These are phyloP conservation scores for Cymbopogon flexuosus DNA, from an alignment of 202 grass and related monocot species.

Conservation along the genomic window DNA sequence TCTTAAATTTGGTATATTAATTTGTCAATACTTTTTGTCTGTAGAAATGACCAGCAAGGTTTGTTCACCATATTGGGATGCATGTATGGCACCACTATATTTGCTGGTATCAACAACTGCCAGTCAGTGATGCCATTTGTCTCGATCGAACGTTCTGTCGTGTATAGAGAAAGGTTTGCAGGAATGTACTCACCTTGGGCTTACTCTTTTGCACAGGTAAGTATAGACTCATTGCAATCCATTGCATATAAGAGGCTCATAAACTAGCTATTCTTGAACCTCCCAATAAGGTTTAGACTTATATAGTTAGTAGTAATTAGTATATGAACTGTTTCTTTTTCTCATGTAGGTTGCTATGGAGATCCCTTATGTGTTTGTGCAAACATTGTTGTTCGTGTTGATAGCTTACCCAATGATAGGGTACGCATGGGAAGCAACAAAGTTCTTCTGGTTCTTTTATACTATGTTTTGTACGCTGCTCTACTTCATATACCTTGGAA, in stretches of 20 bases:
- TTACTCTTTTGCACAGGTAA: constrained; percentile 73
- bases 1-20: neutral
- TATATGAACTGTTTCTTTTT: neutral
- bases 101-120: constrained; percentile 49
- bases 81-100: constrained; percentile 26
- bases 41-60: constrained; percentile 67
- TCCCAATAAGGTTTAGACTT: neutral
- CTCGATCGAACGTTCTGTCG: constrained; percentile 52
- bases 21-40: neutral
- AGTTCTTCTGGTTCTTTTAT: constrained; percentile 60
- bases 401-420: constrained; percentile 55
- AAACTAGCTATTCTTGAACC: neutral
- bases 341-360: constrained; percentile 45
- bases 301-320: neutral
- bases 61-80: constrained; percentile 37
- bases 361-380: constrained; percentile 45
- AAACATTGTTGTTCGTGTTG: constrained; percentile 32
- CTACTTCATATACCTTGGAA: constrained; percentile 56
- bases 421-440: constrained; percentile 39
- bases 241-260: neutral
- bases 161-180: constrained; percentile 81
- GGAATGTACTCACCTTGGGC: constrained; percentile 92
- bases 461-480: constrained; percentile 48
- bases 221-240: neutral
- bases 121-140: constrained; percentile 66